These are phyloP conservation scores for Ramularia endophylla DNA, from an alignment of 2,329 filamentous ascomycete genomes.

Conservation along the genomic window DNA sequence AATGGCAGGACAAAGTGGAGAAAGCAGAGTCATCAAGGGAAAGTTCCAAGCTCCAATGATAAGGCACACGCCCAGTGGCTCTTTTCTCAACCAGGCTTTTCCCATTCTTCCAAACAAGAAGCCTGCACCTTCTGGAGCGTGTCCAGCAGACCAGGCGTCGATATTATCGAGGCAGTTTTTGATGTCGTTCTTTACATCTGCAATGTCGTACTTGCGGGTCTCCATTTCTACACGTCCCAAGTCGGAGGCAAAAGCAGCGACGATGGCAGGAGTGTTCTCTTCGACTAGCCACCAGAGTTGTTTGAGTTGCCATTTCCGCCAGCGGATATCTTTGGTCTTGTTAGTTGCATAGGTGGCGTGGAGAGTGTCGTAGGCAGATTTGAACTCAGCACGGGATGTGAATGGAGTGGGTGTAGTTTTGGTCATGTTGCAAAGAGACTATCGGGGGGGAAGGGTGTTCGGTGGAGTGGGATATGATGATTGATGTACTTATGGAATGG, in stretches of 20 bases:
- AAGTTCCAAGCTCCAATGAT: slow-evolving; percentile 88
- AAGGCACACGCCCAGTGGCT: slow-evolving; percentile 73
- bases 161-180: slow-evolving; percentile 9
- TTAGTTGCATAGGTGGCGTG: slow-evolving; percentile 7
- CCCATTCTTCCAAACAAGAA: slow-evolving; percentile 57
- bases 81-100: slow-evolving; percentile 70
- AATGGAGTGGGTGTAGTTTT: too few relatives aligned
- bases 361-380: slow-evolving; percentile 7
- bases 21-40: slow-evolving; percentile 70
- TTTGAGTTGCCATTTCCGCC: slow-evolving; percentile 13
- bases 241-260: slow-evolving; percentile 5
- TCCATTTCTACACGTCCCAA: slow-evolving; percentile 9
- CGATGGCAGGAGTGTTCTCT: slow-evolving; percentile 8
- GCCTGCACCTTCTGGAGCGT: slow-evolving; percentile 11
- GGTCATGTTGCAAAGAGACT: too few relatives aligned
- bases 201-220: slow-evolving; percentile 7
- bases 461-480: too few relatives aligned
- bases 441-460: too few relatives aligned
- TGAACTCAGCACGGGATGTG: slow-evolving; percentile 6
- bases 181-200: slow-evolving; percentile 9
- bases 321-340: slow-evolving; percentile 11
- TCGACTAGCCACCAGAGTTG: slow-evolving; percentile 12
- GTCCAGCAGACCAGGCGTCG: slow-evolving; percentile 6
- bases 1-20: slow-evolving; percentile 77
- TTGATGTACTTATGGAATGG: slow-evolving; percentile 1